Evolutionary conservation across 106 monocot genomes (phyloP).

Genomic region (Ottelia alismoides): DNA sequence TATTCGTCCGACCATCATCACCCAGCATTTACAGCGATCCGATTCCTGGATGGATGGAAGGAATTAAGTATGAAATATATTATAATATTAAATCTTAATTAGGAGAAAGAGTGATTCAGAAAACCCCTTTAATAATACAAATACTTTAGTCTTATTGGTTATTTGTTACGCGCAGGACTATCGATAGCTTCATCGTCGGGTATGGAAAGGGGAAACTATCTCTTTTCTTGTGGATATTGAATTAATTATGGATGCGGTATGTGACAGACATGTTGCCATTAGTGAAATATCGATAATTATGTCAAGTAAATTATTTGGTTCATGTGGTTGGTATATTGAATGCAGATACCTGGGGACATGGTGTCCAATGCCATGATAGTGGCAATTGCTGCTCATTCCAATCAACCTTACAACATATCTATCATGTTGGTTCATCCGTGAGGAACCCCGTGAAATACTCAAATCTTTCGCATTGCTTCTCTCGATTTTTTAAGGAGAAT

Average conservation of each 20-base stretch:
- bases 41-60: conserved; percentile 75
- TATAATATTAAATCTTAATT: no score
- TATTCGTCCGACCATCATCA: conserved; percentile 64
- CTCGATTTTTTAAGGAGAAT: conserved; percentile 33
- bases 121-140: no score
- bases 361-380: conserved; percentile 72
- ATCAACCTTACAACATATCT: conserved; percentile 30
- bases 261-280: no score
- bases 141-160: no score
- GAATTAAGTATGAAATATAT: conserved; percentile 57
- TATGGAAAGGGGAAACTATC: conserved; percentile 44
- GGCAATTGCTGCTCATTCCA: conserved; percentile 32
- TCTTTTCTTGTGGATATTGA: conserved; percentile 37
- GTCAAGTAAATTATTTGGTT: no score
- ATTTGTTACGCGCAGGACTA: conserved; percentile 25
- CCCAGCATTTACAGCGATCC: conserved; percentile 62
- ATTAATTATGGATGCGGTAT: conserved; percentile 46
- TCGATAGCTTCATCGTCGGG: conserved; percentile 57
- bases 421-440: conserved; percentile 48
- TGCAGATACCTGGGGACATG: conserved; percentile 80
- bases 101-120: no score
- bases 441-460: conserved; percentile 35
- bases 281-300: no score
- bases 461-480: conserved; percentile 16
- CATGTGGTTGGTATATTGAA: no score